These are phyloP conservation scores for Curvularia verruculosa DNA, from an alignment of 2,329 filamentous ascomycete genomes.

Conservation along the genomic window DNA sequence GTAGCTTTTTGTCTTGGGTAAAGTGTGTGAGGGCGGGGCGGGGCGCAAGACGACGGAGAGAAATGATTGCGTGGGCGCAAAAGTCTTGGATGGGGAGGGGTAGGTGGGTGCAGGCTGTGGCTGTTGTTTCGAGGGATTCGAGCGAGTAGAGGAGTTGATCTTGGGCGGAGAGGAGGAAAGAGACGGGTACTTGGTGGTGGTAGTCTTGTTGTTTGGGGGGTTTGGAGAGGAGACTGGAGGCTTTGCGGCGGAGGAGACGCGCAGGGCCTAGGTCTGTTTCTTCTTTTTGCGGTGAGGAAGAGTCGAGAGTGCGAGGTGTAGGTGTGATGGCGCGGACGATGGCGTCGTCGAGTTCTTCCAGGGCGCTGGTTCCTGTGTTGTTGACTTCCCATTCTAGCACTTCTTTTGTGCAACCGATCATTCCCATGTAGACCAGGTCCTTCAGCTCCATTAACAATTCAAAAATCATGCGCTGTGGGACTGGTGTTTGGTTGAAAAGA, in stretches of 20 bases:
- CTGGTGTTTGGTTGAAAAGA: constrained; percentile 40
- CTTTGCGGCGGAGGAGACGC: constrained; percentile 29
- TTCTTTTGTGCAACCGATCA: constrained; percentile 33
- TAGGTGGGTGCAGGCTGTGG: constrained; percentile 35
- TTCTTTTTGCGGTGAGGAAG: not conserved
- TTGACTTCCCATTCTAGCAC: constrained; percentile 42
- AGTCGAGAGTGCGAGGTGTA: constrained; percentile 2
- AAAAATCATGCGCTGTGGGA: constrained; percentile 45
- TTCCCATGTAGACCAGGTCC: constrained; percentile 38
- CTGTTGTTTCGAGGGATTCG: constrained; percentile 44
- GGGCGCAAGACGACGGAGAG: constrained; percentile 35
- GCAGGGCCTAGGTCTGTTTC: constrained; percentile 14
- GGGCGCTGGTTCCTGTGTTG: constrained; percentile 25
- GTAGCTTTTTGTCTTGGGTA: constrained; percentile 23
- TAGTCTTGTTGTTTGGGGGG: not conserved
- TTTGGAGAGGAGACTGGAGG: constrained; percentile 16
- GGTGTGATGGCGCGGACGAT: constrained; percentile 34
- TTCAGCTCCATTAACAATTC: constrained; percentile 45
- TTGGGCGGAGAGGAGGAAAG: constrained; percentile 28
- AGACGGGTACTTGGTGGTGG: constrained; percentile 3
- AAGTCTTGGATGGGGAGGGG: constrained; percentile 37
- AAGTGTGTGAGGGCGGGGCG: constrained; percentile 35
- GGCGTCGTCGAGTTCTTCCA: constrained; percentile 43
- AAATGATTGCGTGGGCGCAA: constrained; percentile 40
- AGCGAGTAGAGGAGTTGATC: constrained; percentile 38